These are phyloP conservation scores for Yamadazyma triangularis DNA, from an alignment of 1,139 yeast species.

Conservation along the genomic window DNA sequence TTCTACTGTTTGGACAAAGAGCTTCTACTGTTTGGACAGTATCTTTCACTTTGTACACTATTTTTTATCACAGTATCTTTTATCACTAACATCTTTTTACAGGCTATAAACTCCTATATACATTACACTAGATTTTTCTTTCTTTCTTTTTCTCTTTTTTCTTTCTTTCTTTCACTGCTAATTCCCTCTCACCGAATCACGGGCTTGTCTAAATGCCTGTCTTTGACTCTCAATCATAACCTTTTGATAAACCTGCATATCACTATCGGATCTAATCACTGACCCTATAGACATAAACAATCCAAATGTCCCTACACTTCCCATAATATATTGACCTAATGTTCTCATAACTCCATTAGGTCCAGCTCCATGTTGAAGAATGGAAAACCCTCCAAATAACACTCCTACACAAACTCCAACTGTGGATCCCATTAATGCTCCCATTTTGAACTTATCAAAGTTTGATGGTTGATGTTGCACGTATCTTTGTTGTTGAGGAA, in stretches of 20 bases:
- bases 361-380: slow-evolving; percentile 94
- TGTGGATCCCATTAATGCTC: slow-evolving; percentile 92
- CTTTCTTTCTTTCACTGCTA: no score
- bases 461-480: slow-evolving; percentile 79
- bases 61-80: no score
- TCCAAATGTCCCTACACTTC: slow-evolving; percentile 96
- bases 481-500: slow-evolving; percentile 68
- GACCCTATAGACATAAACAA: slow-evolving; percentile 94
- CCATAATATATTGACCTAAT: slow-evolving; percentile 92
- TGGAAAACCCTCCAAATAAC: slow-evolving; percentile 88
- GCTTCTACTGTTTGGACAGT: no score
- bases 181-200: no score
- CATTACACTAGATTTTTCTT: no score
- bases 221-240: slow-evolving; percentile 34
- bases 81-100: no score
- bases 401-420: slow-evolving; percentile 97
- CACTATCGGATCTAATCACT: slow-evolving; percentile 75
- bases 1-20: no score
- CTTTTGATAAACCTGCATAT: slow-evolving; percentile 40
- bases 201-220: no score
- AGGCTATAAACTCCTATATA: no score
- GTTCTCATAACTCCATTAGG: slow-evolving; percentile 97
- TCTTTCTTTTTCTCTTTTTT: no score
- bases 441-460: slow-evolving; percentile 97
- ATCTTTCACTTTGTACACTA: no score